Evolutionary conservation across 371 early-diverging fungal species (phyloP), one percentile per base, ranked within the genome.

Genomic region (Lichtheimia ramosa): DNA sequence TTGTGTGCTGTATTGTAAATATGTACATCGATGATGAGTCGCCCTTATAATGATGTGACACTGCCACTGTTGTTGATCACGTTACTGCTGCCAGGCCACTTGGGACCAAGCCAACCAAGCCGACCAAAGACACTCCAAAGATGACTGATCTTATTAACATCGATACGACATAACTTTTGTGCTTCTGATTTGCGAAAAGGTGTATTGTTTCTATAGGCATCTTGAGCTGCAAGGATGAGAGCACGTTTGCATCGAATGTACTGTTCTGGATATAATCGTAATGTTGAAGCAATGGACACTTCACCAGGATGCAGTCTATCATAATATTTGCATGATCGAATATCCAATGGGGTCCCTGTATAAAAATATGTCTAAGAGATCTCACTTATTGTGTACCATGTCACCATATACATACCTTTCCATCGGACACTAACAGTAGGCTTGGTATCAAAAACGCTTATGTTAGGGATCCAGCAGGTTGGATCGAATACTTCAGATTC

Each of bases 211-310:
- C 71, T 63, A 28, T 40, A 18, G 8, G 69, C 66, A 39, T 67
- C 64, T 28, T 73, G 65, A 8, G 80, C 80, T 1, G 69, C 73
- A 3, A 75, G 56, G 2, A 77, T 58, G 48, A 76, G 61, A 3
- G 73, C 67, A 28, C 77, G 74, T 54, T 80, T 80, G 40, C 80
- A 80, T 52, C 73, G 74, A 10, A 90, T 59, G 56, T 87, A 90
- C 64, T 89, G 88, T 39, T 85, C 86, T 3, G 90, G 90, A 13
- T 82, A 79, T 20, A 90, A 74, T 43, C 90, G 86, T 54, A 90
- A 73, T 0, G 83, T 84, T 15, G 88, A 86, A 27, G 88, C 87
- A 68, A 87, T 84, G 15, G 75, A 69, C 2, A 48, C 77, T 68
- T 90, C 90, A 25, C 83, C 76, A 3, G 79, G 70, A 46, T 88